Conservation (phyloP, 352 stramenopile species). For the Pythium guiyangense region DNA sequence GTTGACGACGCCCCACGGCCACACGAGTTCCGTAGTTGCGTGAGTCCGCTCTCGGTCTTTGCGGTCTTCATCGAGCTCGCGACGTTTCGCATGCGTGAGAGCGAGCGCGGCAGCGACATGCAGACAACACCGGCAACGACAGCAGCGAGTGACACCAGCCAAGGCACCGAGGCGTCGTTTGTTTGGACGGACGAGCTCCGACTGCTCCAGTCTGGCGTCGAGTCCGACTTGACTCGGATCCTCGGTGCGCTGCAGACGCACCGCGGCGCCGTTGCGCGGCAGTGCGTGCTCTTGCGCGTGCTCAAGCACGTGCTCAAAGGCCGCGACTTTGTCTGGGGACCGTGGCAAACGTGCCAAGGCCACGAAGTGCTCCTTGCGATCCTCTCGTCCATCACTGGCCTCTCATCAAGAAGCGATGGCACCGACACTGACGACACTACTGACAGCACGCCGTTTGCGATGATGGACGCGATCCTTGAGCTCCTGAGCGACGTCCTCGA, state of each 20-base stretch:
- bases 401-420: conserved; percentile 13
- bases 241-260: conserved; percentile 46
- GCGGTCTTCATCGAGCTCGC: conserved; percentile 37
- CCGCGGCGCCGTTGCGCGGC: conserved; percentile 22
- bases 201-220: conserved; percentile 40
- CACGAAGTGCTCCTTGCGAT: conserved; percentile 57
- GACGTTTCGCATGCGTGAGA: conserved; percentile 8
- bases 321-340: conserved; percentile 25
- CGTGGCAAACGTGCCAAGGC: conserved; percentile 51
- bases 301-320: conserved; percentile 47
- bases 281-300: conserved; percentile 34
- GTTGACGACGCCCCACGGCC: conserved; percentile 14
- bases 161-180: conserved; percentile 1
- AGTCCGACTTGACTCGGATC: conserved; percentile 52
- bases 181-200: conserved; percentile 10
- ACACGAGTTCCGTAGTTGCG: conserved; percentile 10
- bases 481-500: conserved; percentile 47
- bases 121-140: not conserved
- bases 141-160: not conserved
- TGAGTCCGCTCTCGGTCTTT: conserved; percentile 25
- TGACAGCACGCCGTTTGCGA: conserved; percentile 23
- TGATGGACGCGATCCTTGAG: conserved; percentile 51
- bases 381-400: conserved; percentile 44
- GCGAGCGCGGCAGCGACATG: not conserved
- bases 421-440: no score